Percentiles rank a stretch among this genome's conserved stretches.
Conservation (phyloP, 1,284 basidiomycete genomes). For the Moesziomyces sp. region DNA sequence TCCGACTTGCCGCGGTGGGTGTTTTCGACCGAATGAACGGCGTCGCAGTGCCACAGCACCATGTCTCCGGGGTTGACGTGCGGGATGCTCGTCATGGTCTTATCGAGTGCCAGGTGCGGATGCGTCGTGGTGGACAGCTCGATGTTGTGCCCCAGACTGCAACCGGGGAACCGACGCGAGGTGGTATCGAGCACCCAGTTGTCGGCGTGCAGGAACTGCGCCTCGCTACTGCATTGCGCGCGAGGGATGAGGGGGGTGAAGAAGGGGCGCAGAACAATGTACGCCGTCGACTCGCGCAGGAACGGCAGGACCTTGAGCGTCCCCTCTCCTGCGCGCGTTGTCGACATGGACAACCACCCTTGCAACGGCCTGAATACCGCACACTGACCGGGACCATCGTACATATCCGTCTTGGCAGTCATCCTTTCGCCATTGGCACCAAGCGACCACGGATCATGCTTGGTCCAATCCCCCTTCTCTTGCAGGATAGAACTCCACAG, state of each 20-base stretch:
- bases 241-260: conserved; percentile 71
- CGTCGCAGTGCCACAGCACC: conserved; percentile 84
- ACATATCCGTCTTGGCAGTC: conserved; percentile 54
- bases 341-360: conserved; percentile 75
- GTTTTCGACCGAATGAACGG: conserved; percentile 78
- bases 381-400: conserved; percentile 71
- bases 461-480: conserved; percentile 70
- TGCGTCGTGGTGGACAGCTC: conserved; percentile 76
- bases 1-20: conserved; percentile 75
- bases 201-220: conserved; percentile 20
- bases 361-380: conserved; percentile 82
- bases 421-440: conserved; percentile 40
- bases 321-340: conserved; percentile 76
- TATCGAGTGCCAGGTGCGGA: conserved; percentile 76
- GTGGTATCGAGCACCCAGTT: conserved; percentile 73
- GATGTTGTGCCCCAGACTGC: conserved; percentile 74
- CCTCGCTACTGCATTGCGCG: not conserved
- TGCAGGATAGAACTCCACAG: conserved; percentile 74
- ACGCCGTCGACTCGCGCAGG: conserved; percentile 79
- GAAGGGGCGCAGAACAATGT: conserved; percentile 80
- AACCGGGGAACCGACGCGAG: conserved; percentile 74
- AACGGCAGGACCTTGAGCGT: conserved; percentile 82
- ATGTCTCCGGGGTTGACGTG: conserved; percentile 79
- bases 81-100: conserved; percentile 76
- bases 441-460: conserved; percentile 71